Evolutionary conservation across 495 filamentous ascomycete genomes (phyloP).

Genomic region (Opeltia flavorubescens): DNA sequence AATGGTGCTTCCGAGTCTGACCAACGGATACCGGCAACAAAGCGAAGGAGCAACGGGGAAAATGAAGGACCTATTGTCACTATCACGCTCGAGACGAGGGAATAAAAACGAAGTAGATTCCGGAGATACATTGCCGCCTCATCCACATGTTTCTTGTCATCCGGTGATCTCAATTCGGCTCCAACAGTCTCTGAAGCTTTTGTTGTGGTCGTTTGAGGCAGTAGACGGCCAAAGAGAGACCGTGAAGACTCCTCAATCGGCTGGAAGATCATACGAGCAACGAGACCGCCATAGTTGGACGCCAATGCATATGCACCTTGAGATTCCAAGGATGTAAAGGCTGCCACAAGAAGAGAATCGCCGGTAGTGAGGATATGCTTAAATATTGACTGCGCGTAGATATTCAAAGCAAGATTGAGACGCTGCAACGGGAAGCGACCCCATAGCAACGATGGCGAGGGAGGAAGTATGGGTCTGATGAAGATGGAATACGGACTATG

Average conservation of each 20-base stretch:
- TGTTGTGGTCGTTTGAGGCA: conserved; percentile 14
- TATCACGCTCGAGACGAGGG: conserved; percentile 52
- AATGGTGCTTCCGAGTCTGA: conserved; percentile 42
- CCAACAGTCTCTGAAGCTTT: conserved; percentile 8
- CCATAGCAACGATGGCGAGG: conserved; percentile 35
- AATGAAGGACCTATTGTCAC: conserved; percentile 55
- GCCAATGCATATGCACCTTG: conserved; percentile 93
- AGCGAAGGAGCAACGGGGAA: conserved; percentile 51
- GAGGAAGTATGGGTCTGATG: conserved; percentile 23
- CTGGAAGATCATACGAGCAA: conserved; percentile 85
- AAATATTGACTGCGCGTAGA: conserved; percentile 74
- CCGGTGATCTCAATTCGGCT: conserved; percentile 21
- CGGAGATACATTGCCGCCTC: conserved; percentile 23
- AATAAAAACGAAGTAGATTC: conserved; percentile 45
- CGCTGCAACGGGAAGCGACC: conserved; percentile 54
- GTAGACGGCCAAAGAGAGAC: conserved; percentile 67
- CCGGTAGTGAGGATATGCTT: conserved; percentile 93
- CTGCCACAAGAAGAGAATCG: conserved; percentile 73
- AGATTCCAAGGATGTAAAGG: conserved; percentile 56
- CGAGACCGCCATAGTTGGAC: conserved; percentile 82
- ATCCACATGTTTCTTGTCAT: conserved; percentile 11
- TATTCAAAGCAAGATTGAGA: conserved; percentile 51
- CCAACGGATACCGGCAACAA: conserved; percentile 68
- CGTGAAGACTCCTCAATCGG: conserved; percentile 87
- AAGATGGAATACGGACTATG: conserved; percentile 45